Conservation (phyloP, 1,284 basidiomycete genomes). For the Ustilago tritici region DNA sequence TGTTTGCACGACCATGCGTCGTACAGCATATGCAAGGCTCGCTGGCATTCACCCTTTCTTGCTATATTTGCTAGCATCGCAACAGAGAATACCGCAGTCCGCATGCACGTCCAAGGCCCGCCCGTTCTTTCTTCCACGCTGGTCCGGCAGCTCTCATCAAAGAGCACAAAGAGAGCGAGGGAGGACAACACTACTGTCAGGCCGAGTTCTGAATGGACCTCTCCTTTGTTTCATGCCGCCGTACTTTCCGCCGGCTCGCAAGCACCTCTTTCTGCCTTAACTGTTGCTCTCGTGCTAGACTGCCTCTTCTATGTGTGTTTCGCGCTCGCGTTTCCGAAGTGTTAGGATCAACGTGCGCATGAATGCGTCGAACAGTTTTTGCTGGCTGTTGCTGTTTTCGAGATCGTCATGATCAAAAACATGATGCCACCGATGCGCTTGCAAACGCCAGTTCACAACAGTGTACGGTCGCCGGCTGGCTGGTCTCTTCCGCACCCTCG, state of each 20-base stretch:
- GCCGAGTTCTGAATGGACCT: background rate
- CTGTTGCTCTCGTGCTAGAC: background rate
- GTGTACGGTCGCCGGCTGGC: background rate
- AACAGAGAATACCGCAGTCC: background rate
- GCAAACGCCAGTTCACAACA: background rate
- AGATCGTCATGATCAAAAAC: background rate
- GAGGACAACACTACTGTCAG: background rate
- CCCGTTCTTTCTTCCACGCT: conserved; percentile 5
- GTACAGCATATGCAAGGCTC: background rate
- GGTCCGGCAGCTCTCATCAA: background rate
- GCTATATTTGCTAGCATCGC: background rate
- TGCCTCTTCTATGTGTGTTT: background rate
- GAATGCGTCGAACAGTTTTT: background rate
- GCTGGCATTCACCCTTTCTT: background rate
- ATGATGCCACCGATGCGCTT: conserved; percentile 2
- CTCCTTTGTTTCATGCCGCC: background rate
- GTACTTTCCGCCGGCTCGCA: conserved; percentile 4
- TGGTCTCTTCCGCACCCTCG: background rate
- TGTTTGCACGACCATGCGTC: conserved; percentile 5
- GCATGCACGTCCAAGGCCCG: background rate
- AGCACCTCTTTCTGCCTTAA: background rate
- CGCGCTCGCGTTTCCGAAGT: conserved; percentile 2
- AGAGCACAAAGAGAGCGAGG: background rate
- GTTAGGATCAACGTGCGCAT: conserved; percentile 4
- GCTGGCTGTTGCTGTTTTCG: too few relatives aligned